Evolutionary conservation across 1,284 basidiomycete species (phyloP).

Genomic region (Apiotrichum veenhuisii): DNA sequence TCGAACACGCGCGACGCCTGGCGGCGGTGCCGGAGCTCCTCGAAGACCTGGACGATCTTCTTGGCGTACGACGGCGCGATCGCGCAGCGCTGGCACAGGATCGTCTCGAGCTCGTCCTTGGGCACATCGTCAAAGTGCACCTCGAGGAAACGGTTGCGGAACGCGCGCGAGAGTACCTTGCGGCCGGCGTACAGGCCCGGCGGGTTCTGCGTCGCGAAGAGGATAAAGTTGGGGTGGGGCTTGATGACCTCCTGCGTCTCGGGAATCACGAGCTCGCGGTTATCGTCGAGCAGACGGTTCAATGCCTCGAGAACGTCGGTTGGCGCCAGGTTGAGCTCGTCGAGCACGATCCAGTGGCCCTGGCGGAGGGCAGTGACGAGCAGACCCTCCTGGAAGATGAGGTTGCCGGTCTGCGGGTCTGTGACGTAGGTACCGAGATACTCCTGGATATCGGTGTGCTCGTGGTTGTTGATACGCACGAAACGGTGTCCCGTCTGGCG

Average conservation of each 20-base stretch:
- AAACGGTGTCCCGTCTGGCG: conserved; percentile 90
- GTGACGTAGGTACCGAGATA: conserved; percentile 97
- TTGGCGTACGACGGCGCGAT: conserved; percentile 91
- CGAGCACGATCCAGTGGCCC: conserved; percentile 97
- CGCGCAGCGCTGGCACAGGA: conserved; percentile 79
- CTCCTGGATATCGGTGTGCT: conserved; percentile 98
- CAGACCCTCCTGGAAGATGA: conserved; percentile 90
- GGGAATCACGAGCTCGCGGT: conserved; percentile 91
- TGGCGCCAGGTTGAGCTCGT: conserved; percentile 95
- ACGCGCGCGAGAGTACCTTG: conserved; percentile 91
- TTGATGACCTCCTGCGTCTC: conserved; percentile 93
- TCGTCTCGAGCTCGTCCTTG: conserved; percentile 86
- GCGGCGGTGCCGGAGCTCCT: conserved; percentile 85
- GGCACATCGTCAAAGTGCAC: conserved; percentile 98
- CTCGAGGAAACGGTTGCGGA: conserved; percentile 97
- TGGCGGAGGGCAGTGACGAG: conserved; percentile 86
- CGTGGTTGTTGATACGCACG: conserved; percentile 99
- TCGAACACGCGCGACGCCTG: conserved; percentile 92
- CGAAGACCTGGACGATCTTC: conserved; percentile 87
- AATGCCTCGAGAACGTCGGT: conserved; percentile 97
- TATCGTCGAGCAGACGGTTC: conserved; percentile 94
- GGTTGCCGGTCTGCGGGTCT: conserved; percentile 83
- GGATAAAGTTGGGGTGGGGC: conserved; percentile 94
- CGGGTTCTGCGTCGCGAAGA: conserved; percentile 98
- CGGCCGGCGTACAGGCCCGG: conserved; percentile 95